These are phyloP conservation scores for Tuber borchii DNA, from an alignment of 495 filamentous ascomycete species.

Conservation along the genomic window DNA sequence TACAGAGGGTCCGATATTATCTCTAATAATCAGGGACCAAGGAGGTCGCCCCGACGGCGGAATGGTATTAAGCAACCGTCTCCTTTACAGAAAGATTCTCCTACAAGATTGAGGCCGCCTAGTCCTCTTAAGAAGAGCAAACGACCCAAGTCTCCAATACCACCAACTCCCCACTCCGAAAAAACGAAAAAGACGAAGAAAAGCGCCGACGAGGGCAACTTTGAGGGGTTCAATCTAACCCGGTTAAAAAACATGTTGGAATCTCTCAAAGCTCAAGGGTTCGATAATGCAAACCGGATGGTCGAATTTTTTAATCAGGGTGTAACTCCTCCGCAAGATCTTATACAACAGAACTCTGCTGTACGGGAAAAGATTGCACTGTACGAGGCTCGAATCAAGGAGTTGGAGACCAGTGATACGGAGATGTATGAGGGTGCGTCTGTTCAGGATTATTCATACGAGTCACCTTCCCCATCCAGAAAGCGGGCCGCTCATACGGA, in stretches of 20 bases:
- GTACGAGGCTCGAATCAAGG: conserved; percentile 18
- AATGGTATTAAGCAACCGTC: conserved; percentile 14
- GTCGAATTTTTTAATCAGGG: conserved; percentile 21
- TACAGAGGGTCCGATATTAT: background rate
- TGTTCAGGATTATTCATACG: background rate
- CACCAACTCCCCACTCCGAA: conserved; percentile 13
- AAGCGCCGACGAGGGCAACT: conserved; percentile 12
- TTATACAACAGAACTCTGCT: conserved; percentile 11
- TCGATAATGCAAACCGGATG: conserved; percentile 20
- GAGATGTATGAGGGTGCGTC: background rate
- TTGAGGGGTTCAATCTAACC: background rate
- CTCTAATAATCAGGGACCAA: background rate
- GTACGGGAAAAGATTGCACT: conserved; percentile 18
- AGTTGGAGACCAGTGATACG: background rate
- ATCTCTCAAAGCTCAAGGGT: conserved; percentile 19
- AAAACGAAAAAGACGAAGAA: conserved; percentile 20
- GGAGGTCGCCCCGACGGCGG: conserved; percentile 3
- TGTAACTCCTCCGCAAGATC: conserved; percentile 10
- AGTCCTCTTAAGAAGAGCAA: conserved; percentile 8
- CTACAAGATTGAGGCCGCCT: conserved; percentile 19
- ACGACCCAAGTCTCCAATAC: conserved; percentile 7
- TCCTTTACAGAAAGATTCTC: conserved; percentile 31
- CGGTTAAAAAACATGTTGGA: conserved; percentile 9
- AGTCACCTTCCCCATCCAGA: background rate
- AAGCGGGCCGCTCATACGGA: conserved; percentile 3